Conservation (phyloP, 495 filamentous ascomycete species). For the Sordaria brevicollis region DNA sequence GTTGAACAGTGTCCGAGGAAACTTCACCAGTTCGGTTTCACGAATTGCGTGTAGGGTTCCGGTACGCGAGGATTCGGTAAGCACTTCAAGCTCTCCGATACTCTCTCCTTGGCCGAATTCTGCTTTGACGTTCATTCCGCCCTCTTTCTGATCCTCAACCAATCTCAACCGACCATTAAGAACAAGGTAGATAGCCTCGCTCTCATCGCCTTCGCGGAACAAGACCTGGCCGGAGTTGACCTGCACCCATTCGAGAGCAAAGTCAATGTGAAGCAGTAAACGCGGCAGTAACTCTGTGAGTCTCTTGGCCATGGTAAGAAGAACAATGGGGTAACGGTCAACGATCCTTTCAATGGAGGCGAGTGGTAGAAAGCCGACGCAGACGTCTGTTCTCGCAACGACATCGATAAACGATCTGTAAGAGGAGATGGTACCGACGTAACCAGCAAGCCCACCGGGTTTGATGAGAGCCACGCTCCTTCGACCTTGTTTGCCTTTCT, state of each 20-base stretch:
- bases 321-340: conserved; percentile 80
- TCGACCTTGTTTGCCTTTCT: conserved; percentile 15
- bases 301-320: conserved; percentile 91
- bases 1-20: conserved; percentile 93
- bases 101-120: conserved; percentile 97
- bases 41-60: conserved; percentile 92
- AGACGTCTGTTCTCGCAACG: conserved; percentile 94
- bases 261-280: conserved; percentile 94
- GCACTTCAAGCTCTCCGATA: conserved; percentile 91
- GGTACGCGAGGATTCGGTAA: conserved; percentile 84
- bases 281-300: conserved; percentile 81
- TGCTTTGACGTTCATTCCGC: conserved; percentile 77
- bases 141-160: conserved; percentile 66
- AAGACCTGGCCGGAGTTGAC: conserved; percentile 90
- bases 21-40: conserved; percentile 91
- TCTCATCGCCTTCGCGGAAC: conserved; percentile 88
- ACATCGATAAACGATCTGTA: conserved; percentile 96
- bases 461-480: conserved; percentile 85
- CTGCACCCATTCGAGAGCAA: conserved; percentile 96
- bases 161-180: conserved; percentile 82
- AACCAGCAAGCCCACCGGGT: conserved; percentile 88
- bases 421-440: conserved; percentile 85
- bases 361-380: conserved; percentile 88
- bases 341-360: conserved; percentile 83
- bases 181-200: conserved; percentile 96